A percentile compares a stretch with the other conserved stretches of the same genome.
These are phyloP conservation scores for Chenopodium berlandieri DNA, from an alignment of 148 eudicot genomes.

Conservation along the genomic window DNA sequence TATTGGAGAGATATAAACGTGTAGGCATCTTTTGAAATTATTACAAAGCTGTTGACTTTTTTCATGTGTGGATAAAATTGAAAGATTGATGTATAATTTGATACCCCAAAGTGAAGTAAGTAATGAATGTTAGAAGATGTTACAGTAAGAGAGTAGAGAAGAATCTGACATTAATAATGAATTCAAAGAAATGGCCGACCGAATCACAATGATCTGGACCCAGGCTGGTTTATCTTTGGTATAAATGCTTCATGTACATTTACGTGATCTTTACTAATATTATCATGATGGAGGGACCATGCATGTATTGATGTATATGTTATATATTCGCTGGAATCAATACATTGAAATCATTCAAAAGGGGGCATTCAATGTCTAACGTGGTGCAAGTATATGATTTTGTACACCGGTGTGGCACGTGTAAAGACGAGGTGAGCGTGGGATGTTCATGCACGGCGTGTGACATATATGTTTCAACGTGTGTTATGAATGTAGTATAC, in stretches of 20 bases:
- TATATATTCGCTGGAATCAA: not conserved
- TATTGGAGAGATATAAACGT: not conserved
- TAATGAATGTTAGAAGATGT: not conserved
- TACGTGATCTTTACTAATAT: constrained; percentile 13
- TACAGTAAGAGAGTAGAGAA: not conserved
- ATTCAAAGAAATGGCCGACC: constrained; percentile 9
- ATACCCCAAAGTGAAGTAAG: not conserved
- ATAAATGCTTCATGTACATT: constrained; percentile 6
- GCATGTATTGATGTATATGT: not conserved
- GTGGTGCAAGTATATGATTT: too few relatives aligned
- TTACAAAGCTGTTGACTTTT: constrained; percentile 1
- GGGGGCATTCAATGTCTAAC: too few relatives aligned
- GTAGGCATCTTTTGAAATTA: constrained; percentile 8
- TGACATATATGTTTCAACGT: too few relatives aligned
- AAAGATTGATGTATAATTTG: constrained; percentile 7
- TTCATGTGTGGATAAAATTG: not conserved
- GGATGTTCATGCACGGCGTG: too few relatives aligned
- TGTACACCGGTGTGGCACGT: too few relatives aligned
- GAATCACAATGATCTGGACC: constrained; percentile 14
- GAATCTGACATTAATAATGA: not conserved
- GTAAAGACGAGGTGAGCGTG: too few relatives aligned
- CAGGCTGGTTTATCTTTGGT: constrained; percentile 11
- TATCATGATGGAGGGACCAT: not conserved
- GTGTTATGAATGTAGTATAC: too few relatives aligned
- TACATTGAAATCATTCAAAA: too few relatives aligned